Evolutionary conservation across 805 yeast genomes (phyloP), one percentile per base, ranked within the genome.

Genomic region (Yamadazyma laniorum): DNA sequence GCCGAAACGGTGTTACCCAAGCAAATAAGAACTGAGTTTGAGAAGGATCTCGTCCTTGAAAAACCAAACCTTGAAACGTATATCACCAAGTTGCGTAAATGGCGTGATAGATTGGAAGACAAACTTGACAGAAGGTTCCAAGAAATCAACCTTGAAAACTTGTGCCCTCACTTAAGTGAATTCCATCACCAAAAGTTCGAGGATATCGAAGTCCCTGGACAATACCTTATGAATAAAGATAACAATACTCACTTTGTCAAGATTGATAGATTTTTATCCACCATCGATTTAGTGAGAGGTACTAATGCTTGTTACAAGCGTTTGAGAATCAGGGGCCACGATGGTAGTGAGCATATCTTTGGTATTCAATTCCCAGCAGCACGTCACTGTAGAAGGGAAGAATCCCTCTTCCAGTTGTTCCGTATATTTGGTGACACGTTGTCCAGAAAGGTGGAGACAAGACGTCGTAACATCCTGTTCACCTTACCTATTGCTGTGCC

Each of bases 111-210:
- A 31, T 69, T 93, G 43, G 98, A 93, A 58, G 95, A 86, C 51
- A 89, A 86, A 56, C 72, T 93, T 43, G 98, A 93, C 58, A 74
- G 95, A 47, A 75, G 95, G 42, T 82, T 88, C 40, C 77, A 81
- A 19, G 77, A 79, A 50, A 85, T 89, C 34, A 85, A 89, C 50
- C 63, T 93, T 45, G 99, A 93, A 62, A 80, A 89, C 40, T 72
- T 93, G 45, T 89, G 97, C 53, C 96, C 98, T 12, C 98, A 91
- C 51, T 71, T 93, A 59, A 84, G 95, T 57, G 96, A 90, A 57
- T 93, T 95, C 78, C 99, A 93, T 63, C 96, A 93, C 59, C 98
- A 93, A 59, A 91, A 89, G 63, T 93, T 93, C 56, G 99, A 93
- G 59, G 99, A 93, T 34, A 87, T 93, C 42, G 99, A 93, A 59